Evolutionary conservation across 257 asterid genomes (phyloP).

Genomic region (Rubia yunnanensis): DNA sequence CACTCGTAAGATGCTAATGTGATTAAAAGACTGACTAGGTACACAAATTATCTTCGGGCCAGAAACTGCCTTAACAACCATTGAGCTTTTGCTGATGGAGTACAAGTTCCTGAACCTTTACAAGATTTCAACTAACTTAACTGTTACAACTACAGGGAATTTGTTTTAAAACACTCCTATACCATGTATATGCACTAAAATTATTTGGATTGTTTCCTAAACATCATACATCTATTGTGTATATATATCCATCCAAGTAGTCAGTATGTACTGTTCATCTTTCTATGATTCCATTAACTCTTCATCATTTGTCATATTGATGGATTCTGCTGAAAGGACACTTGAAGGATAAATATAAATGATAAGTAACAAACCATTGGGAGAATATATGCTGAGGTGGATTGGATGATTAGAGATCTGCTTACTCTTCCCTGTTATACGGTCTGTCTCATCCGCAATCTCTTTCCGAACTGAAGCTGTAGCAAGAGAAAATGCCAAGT

Average conservation of each 20-base stretch:
- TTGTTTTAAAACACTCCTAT: too few relatives aligned
- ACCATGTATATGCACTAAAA: not conserved
- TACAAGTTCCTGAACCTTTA: too few relatives aligned
- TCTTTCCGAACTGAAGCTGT: constrained; percentile 90
- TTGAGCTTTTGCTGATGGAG: too few relatives aligned
- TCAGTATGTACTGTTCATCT: too few relatives aligned
- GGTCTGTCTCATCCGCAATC: constrained; percentile 93
- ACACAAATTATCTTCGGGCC: too few relatives aligned
- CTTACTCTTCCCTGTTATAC: constrained; percentile 80
- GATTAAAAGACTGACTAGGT: not conserved
- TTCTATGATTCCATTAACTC: too few relatives aligned
- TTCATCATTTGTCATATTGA: too few relatives aligned
- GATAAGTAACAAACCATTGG: constrained; percentile 54
- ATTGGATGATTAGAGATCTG: constrained; percentile 89
- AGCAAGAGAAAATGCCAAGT: constrained; percentile 21
- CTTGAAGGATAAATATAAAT: constrained; percentile 6
- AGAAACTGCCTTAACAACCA: too few relatives aligned
- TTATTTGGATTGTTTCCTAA: not conserved
- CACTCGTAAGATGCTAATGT: not conserved
- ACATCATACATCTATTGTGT: too few relatives aligned
- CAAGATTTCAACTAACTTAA: too few relatives aligned
- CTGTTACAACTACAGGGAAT: too few relatives aligned
- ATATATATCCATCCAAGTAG: too few relatives aligned
- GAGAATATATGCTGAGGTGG: constrained; percentile 94
- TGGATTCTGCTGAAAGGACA: not conserved